These are phyloP conservation scores for Yarrowia keelungensis DNA, from an alignment of 805 yeast species.

Conservation along the genomic window DNA sequence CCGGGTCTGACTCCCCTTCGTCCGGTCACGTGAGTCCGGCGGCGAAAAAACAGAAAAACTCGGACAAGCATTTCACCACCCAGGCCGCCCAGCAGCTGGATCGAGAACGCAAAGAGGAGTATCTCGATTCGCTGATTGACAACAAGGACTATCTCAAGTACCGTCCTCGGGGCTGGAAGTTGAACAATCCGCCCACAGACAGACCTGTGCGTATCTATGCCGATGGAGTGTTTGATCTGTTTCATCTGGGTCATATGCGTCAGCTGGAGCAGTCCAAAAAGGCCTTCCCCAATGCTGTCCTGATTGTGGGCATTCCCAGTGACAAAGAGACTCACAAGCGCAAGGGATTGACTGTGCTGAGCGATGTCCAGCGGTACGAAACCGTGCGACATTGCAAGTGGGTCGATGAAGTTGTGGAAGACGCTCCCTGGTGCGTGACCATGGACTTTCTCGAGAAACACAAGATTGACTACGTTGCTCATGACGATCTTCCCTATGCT, in stretches of 20 bases:
- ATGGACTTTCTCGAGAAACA: constrained; percentile 80
- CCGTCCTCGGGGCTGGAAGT: constrained; percentile 75
- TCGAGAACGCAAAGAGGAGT: constrained; percentile 30
- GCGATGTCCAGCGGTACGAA: constrained; percentile 87
- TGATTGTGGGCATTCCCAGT: constrained; percentile 91
- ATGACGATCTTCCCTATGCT: constrained; percentile 95
- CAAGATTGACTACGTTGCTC: constrained; percentile 94
- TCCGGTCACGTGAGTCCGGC: constrained; percentile 10
- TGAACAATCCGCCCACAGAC: constrained; percentile 83
- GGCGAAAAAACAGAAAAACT: constrained; percentile 21
- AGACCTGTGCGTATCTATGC: constrained; percentile 95
- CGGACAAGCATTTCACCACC: constrained; percentile 14
- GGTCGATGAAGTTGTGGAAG: constrained; percentile 96
- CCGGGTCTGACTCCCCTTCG: neutral
- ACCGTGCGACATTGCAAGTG: constrained; percentile 92
- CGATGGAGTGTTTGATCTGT: constrained; percentile 96
- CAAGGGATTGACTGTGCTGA: constrained; percentile 90
- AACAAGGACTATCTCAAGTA: constrained; percentile 29
- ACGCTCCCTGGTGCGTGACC: constrained; percentile 96
- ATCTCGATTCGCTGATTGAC: constrained; percentile 36
- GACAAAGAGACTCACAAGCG: constrained; percentile 89
- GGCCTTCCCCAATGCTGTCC: constrained; percentile 79
- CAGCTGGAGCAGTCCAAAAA: constrained; percentile 97
- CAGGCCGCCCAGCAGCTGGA: constrained; percentile 35
- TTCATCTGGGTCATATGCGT: constrained; percentile 97